phyloP scores from a whole-genome alignment of 768 basidiomycete species.

The Trametes punicea region DNA sequence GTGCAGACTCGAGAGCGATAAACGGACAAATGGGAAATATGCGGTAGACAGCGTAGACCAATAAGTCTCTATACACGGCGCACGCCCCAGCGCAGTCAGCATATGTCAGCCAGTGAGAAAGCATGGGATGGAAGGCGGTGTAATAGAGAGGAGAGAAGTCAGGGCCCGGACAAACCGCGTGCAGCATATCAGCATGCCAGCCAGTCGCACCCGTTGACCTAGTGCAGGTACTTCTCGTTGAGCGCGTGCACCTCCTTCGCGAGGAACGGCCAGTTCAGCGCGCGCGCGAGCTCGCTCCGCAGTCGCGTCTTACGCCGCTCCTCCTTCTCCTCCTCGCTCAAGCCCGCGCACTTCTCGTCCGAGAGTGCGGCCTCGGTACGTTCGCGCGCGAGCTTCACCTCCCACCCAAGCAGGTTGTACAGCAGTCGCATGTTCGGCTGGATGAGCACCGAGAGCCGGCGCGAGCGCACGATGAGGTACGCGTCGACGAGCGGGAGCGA shows the following conservation, averaged over 20 bases:
- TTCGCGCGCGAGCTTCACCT: conserved; percentile 83
- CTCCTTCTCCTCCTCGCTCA: conserved; percentile 34
- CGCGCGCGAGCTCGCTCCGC: conserved; percentile 58
- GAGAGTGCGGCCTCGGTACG: conserved; percentile 38
- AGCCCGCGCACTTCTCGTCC: conserved; percentile 31
- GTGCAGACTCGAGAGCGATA: neutral
- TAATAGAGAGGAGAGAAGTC: neutral
- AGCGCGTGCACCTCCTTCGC: conserved; percentile 81
- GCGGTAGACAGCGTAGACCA: neutral
- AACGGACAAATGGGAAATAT: neutral
- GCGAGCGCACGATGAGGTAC: conserved; percentile 88
- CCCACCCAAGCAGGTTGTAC: conserved; percentile 95
- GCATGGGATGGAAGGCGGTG: neutral
- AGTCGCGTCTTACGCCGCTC: conserved; percentile 32
- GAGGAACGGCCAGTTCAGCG: conserved; percentile 81
- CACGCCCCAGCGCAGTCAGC: too few relatives aligned
- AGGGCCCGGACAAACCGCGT: neutral
- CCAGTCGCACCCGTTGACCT: neutral
- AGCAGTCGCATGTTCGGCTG: conserved; percentile 96
- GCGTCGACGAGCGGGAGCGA: conserved; percentile 85
- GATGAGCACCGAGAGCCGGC: conserved; percentile 84
- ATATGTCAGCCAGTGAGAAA: too few relatives aligned
- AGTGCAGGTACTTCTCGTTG: conserved; percentile 78
- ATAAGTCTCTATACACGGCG: neutral
- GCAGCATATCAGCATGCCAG: neutral